phyloP scores from a whole-genome alignment of 208 protist genomes.

The Jaenimonas drosophilae region DNA sequence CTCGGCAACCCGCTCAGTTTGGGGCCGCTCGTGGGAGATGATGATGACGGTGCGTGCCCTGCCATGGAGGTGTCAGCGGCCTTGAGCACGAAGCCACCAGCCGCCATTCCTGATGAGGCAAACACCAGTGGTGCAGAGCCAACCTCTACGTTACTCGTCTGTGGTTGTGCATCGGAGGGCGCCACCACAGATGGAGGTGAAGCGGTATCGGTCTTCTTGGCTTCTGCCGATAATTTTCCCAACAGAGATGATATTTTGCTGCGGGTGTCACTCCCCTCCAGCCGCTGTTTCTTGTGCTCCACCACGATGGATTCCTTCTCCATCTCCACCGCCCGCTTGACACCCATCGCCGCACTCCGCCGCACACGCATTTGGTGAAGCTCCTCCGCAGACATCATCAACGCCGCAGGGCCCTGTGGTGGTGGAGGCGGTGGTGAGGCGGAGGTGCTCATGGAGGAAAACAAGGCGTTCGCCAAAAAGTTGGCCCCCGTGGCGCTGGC shows the following conservation, averaged over 20 bases:
- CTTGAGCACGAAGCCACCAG: slow-evolving; percentile 63
- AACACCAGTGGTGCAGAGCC: slow-evolving; percentile 62
- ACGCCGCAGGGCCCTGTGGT: neutral
- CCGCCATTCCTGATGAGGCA: slow-evolving; percentile 33
- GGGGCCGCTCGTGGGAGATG: slow-evolving; percentile 1
- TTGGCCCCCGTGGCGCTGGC: slow-evolving; percentile 1
- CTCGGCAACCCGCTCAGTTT: slow-evolving; percentile 50
- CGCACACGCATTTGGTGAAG: slow-evolving; percentile 57
- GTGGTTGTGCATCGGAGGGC: too few species aligned
- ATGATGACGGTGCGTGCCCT: slow-evolving; percentile 2
- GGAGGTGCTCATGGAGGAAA: slow-evolving; percentile 4
- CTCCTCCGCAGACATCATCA: slow-evolving; percentile 65
- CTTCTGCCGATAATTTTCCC: slow-evolving; percentile 28
- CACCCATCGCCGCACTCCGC: slow-evolving; percentile 57
- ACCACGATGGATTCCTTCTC: slow-evolving; percentile 51
- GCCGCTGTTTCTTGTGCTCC: slow-evolving; percentile 35
- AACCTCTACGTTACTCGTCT: too few species aligned
- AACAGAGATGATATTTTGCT: slow-evolving; percentile 47
- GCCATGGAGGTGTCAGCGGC: neutral
- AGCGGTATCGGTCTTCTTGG: neutral
- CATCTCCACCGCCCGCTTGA: slow-evolving; percentile 53
- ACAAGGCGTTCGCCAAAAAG: slow-evolving; percentile 1
- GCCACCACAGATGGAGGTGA: too few species aligned
- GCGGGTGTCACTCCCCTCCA: slow-evolving; percentile 46
- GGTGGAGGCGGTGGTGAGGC: neutral